Evolutionary conservation across 176 grass and related monocot species (phyloP).

Genomic region (Triticum urartu): DNA sequence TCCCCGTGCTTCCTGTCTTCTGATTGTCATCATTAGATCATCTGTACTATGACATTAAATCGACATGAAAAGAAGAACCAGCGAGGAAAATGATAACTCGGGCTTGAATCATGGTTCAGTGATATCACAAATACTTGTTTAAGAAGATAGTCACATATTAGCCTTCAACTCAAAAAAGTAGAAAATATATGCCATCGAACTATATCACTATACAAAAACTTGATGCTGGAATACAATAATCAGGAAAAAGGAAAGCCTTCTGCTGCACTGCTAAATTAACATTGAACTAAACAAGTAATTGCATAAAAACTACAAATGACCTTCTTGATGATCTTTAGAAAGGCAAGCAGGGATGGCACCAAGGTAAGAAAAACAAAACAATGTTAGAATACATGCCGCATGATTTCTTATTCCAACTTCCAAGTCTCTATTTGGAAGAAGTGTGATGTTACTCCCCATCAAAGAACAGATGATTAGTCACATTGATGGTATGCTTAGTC

Average conservation of each 20-base stretch:
- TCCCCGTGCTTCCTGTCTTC: neutral
- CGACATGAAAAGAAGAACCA: neutral
- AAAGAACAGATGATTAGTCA: neutral
- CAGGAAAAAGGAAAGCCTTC: neutral
- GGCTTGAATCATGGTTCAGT: neutral
- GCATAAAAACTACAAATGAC: neutral
- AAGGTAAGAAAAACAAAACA: neutral
- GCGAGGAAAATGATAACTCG: neutral
- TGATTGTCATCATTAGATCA: conserved; percentile 18
- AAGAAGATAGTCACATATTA: neutral
- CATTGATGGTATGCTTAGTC: conserved; percentile 1
- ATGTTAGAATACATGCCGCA: neutral
- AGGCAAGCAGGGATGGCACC: neutral
- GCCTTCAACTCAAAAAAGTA: neutral
- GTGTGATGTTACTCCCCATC: neutral
- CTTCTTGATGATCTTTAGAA: neutral
- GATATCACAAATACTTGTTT: neutral
- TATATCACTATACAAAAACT: neutral
- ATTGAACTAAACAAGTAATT: neutral
- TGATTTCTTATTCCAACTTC: neutral
- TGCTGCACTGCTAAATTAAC: neutral
- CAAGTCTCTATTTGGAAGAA: conserved; percentile 6
- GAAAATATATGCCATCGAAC: neutral
- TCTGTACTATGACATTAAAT: neutral
- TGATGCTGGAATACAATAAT: neutral